Percentiles rank a stretch among this genome's conserved stretches.
Evolutionary conservation across 2,329 filamentous ascomycete species (phyloP).

Genomic region (Polytolypa hystricis): DNA sequence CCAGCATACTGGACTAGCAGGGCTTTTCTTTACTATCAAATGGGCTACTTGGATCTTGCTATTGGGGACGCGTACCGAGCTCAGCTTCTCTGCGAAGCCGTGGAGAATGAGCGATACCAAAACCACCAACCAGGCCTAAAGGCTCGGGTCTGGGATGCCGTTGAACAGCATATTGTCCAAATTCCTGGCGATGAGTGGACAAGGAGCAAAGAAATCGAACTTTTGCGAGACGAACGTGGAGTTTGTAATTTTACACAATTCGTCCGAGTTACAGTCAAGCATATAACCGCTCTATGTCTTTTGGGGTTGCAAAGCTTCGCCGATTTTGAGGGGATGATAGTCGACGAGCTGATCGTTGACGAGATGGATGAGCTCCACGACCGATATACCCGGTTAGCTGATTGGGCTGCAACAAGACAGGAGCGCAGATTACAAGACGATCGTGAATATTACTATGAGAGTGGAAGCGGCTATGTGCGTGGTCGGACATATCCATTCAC

Average conservation of each 20-base stretch:
- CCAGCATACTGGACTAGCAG: slow-evolving; percentile 28
- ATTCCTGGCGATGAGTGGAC: slow-evolving; percentile 6
- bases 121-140: slow-evolving; percentile 20
- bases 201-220: slow-evolving; percentile 7
- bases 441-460: slow-evolving; percentile 19
- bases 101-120: slow-evolving; percentile 14
- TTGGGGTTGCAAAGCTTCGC: slow-evolving; percentile 21
- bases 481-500: slow-evolving; percentile 21
- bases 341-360: slow-evolving; percentile 11
- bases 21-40: slow-evolving; percentile 25
- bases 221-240: slow-evolving; percentile 17
- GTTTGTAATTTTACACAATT: slow-evolving; percentile 21
- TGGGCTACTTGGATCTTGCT: slow-evolving; percentile 24
- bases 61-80: slow-evolving; percentile 29
- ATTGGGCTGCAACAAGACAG: slow-evolving; percentile 4
- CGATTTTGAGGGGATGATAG: slow-evolving; percentile 17
- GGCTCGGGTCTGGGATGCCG: slow-evolving; percentile 20
- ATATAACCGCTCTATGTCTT: slow-evolving; percentile 23
- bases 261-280: slow-evolving; percentile 18
- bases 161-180: slow-evolving; percentile 23
- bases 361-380: slow-evolving; percentile 14
- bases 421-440: slow-evolving; percentile 4
- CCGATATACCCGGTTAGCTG: slow-evolving; percentile 9
- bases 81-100: slow-evolving; percentile 22
- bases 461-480: slow-evolving; percentile 14